These are phyloP conservation scores for Eustoma russellianum DNA, from an alignment of 257 asterid genomes.

Conservation along the genomic window DNA sequence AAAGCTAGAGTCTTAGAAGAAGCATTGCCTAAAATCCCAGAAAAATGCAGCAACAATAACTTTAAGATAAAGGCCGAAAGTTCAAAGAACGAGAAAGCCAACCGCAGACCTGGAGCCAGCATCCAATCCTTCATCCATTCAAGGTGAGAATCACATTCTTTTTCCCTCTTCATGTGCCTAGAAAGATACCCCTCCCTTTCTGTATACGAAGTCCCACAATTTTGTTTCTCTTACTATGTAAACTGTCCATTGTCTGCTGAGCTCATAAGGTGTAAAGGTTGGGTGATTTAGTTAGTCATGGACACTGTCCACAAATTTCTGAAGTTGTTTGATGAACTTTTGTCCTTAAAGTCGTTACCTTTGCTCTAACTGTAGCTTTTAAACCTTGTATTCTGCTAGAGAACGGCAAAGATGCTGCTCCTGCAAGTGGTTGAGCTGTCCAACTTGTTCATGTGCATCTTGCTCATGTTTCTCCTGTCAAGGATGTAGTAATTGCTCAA, in stretches of 20 bases:
- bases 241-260: too few relatives aligned
- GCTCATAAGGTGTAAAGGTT: too few relatives aligned
- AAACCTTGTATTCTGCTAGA: conserved; percentile 11
- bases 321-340: too few relatives aligned
- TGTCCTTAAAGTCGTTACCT: too few relatives aligned
- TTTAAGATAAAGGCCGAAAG: conserved; percentile 2
- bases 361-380: conserved; percentile 16
- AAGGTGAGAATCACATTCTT: not conserved
- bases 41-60: not conserved
- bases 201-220: too few relatives aligned
- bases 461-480: too few relatives aligned
- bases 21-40: not conserved
- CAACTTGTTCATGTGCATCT: conserved; percentile 2
- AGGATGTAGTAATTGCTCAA: conserved; percentile 16
- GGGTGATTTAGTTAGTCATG: too few relatives aligned
- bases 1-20: not conserved
- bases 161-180: not conserved
- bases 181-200: not conserved
- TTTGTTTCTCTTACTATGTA: too few relatives aligned
- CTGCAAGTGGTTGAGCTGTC: conserved; percentile 19
- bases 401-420: conserved; percentile 14
- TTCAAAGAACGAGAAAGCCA: conserved; percentile 7
- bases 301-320: too few relatives aligned
- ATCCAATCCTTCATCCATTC: too few relatives aligned
- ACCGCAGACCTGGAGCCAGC: too few relatives aligned